Evolutionary conservation across 2,329 filamentous ascomycete species (phyloP).

Genomic region (Samsoniella hepiali): DNA sequence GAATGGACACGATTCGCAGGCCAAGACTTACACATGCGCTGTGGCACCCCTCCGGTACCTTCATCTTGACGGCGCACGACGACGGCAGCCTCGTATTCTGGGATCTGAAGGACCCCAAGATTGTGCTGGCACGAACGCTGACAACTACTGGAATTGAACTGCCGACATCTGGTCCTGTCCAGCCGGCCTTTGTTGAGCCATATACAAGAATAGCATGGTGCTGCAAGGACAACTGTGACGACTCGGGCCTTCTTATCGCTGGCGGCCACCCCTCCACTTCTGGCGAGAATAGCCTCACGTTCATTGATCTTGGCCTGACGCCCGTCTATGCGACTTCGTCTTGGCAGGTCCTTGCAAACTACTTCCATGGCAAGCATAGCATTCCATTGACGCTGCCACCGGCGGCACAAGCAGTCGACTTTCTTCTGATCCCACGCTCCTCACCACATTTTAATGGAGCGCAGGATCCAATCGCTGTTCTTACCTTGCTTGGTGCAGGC

Average conservation of each 20-base stretch:
- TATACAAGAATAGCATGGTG: constrained; percentile 85
- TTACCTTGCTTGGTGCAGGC: constrained; percentile 77
- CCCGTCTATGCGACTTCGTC: constrained; percentile 88
- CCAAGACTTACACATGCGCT: constrained; percentile 78
- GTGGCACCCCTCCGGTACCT: constrained; percentile 94
- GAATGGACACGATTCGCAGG: constrained; percentile 59
- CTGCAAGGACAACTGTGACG: constrained; percentile 88
- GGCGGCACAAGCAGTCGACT: constrained; percentile 73
- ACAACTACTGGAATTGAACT: constrained; percentile 71
- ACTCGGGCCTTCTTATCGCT: constrained; percentile 82
- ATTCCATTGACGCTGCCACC: constrained; percentile 71
- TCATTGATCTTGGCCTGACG: constrained; percentile 84
- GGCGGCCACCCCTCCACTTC: constrained; percentile 71
- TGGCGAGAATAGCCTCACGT: constrained; percentile 73
- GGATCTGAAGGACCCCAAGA: constrained; percentile 84
- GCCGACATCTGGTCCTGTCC: constrained; percentile 50
- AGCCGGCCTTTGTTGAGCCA: constrained; percentile 64
- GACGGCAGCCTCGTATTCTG: constrained; percentile 91
- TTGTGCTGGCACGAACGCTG: constrained; percentile 80
- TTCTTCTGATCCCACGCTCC: constrained; percentile 75
- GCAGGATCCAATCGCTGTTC: constrained; percentile 84
- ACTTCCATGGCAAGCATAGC: constrained; percentile 75
- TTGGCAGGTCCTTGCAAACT: constrained; percentile 76
- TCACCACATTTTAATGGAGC: constrained; percentile 85
- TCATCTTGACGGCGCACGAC: constrained; percentile 81